Percentiles rank a stretch among this genome's conserved stretches.
phyloP scores from a whole-genome alignment of 2,329 filamentous ascomycete genomes.

The Aciculosporium take region DNA sequence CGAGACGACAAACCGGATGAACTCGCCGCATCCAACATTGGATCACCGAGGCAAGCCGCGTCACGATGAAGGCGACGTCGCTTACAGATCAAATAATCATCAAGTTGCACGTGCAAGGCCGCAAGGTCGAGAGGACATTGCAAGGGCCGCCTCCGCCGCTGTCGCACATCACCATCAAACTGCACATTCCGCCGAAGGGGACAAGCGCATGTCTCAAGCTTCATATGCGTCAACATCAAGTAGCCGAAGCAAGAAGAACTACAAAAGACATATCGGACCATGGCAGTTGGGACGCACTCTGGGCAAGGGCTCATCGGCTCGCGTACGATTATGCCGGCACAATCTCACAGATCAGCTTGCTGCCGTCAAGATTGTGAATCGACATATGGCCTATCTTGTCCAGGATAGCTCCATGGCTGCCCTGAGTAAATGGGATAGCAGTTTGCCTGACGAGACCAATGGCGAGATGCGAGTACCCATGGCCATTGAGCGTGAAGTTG shows the following conservation, averaged over 20 bases:
- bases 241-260: constrained; percentile 26
- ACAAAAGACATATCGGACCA: constrained; percentile 72
- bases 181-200: constrained; percentile 19
- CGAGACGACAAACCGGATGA: constrained; percentile 34
- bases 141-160: background rate
- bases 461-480: constrained; percentile 64
- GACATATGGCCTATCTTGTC: constrained; percentile 62
- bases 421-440: constrained; percentile 59
- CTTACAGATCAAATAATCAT: constrained; percentile 4
- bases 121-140: constrained; percentile 1
- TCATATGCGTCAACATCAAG: constrained; percentile 28
- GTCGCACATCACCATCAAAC: constrained; percentile 8
- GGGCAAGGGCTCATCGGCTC: constrained; percentile 77
- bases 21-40: constrained; percentile 21
- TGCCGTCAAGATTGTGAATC: constrained; percentile 91
- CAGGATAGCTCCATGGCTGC: constrained; percentile 77
- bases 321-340: constrained; percentile 77
- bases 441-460: constrained; percentile 36
- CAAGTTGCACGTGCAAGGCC: constrained; percentile 4
- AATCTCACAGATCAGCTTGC: constrained; percentile 63
- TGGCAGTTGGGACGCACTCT: constrained; percentile 87
- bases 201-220: constrained; percentile 25
- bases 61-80: constrained; percentile 11
- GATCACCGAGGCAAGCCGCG: constrained; percentile 18
- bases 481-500: constrained; percentile 85